Base-by-base conservation (phyloP, 2,329 filamentous ascomycete genomes). In the Dothideomycetes sp. region DNA sequence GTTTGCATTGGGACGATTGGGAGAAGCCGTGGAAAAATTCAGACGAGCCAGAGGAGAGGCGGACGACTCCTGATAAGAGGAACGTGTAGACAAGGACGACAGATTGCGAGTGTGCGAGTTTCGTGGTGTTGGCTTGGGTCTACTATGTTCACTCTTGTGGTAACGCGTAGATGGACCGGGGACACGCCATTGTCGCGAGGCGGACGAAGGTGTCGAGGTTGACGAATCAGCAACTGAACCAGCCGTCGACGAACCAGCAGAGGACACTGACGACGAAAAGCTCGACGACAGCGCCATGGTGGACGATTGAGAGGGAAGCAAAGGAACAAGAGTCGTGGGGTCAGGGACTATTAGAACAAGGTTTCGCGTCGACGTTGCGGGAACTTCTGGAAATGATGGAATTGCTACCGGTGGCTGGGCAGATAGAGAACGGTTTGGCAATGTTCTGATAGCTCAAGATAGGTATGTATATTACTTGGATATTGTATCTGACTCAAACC, bases 81-180 rank as follows among this genome's bases (percentile, higher is more conserved):
- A 41, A 28, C 32, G 28, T 9, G 38, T 24, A 6, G 38, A 41
- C 10, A 41, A 24, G 20, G 38, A 41, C n/a, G 38, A 41, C 10
- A 24, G 38, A 11, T 41, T 42, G 7, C 32, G 31, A 1, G 9
- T 22, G 22, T 40, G 37, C 16, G 20, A n/a, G 18, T 17, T 22
- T 8, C 37, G 28, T 11, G 37, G 29, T 9, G 29, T 45, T 20
- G 37, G 37, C 20, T 40, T 40, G 3, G 37, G 43, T 15, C 37
- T 25, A 22, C 28, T 22, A 43, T 49, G 50, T 35, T 51, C 48
- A 30, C 51, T 51, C 30, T 45, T 45, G 46, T 57, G 54, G 43
- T 53, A 60, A 33, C 47, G 48, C 25, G 53, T 53, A 25, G 51
- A 54, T 16, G 57, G 57, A 27, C 57, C 55, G 10, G 56, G 55